Conservation (phyloP, 129 eudicot species). For the Ambrosia artemisiifolia region DNA sequence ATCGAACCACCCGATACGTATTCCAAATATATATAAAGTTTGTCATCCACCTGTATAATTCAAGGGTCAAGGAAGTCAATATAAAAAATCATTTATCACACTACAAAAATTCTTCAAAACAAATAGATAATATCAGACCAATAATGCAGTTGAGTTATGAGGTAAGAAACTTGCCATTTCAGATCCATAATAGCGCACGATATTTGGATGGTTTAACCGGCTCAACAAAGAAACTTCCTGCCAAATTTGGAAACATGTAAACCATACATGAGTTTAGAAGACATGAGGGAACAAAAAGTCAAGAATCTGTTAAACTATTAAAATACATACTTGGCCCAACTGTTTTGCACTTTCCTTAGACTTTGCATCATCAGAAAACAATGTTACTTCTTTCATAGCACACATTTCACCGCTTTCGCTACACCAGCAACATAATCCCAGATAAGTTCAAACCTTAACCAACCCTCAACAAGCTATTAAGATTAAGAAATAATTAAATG, state of each 20-base stretch:
- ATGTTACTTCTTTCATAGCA: conserved; percentile 98
- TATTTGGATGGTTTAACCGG: conserved; percentile 91
- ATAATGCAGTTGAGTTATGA: conserved; percentile 7
- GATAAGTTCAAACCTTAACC: conserved; percentile 14
- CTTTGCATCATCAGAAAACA: conserved; percentile 86
- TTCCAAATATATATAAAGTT: conserved; percentile 84
- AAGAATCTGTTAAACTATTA: too few relatives aligned
- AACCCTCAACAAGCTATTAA: conserved; percentile 4
- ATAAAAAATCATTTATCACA: neutral
- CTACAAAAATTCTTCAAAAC: neutral
- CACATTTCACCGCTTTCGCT: conserved; percentile 99
- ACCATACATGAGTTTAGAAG: neutral
- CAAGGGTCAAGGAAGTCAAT: neutral
- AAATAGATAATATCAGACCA: neutral
- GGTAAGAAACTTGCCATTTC: conserved; percentile 58
- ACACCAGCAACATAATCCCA: conserved; percentile 27
- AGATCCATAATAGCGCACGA: conserved; percentile 91
- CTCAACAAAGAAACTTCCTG: conserved; percentile 88
- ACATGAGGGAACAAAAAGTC: too few relatives aligned
- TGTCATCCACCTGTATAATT: conserved; percentile 74
- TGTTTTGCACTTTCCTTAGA: conserved; percentile 95
- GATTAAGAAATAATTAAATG: neutral
- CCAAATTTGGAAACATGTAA: conserved; percentile 8
- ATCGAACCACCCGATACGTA: conserved; percentile 98
- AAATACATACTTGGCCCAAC: conserved; percentile 77